Evolutionary conservation across 2,329 filamentous ascomycete species (phyloP), one percentile per base, ranked within the genome.

Genomic region (Aspergillus sp.): DNA sequence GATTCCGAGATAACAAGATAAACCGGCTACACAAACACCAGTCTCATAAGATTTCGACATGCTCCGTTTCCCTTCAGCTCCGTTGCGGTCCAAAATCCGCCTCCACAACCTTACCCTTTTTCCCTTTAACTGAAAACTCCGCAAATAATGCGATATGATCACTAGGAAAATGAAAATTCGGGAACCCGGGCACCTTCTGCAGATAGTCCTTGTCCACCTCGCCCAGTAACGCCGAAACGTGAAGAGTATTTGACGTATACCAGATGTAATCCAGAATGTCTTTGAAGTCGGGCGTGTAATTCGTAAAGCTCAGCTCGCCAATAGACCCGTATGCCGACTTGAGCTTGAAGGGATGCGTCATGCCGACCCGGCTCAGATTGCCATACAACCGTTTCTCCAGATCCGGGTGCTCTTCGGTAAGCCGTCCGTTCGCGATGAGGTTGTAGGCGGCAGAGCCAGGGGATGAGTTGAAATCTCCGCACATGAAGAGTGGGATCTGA

Each of bases 211-310:
- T 83, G 69, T 96, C 92, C 2, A 95, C 89, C 41, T 93, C 88
- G 26, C 92, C 92, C 3, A 96, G 84, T 49, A 96, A 74, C 49
- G 88, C 88, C 16, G 90, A 86, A 20, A 95, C 88, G 67, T 94
- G 89, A 42, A 96, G 79, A 19, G 88, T 85, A 71, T 94, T 96
- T 52, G 90, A 93, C 51, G 91, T 92, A 74, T 95, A 99, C 91
- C 92, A 97, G 65, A 99, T 90, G 73, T 97, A 96, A 70, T 99
- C 94, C 60, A 99, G 88, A 52, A 95, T 89, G 56, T 91, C 92
- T 47, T 84, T 83, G 74, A 96, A 99, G n/a, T 85, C 85, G 1
- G 94, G 92, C 13, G 91, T 95, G 73, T 97, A 99, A 73, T 99
- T 99, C 44, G 94, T 99, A 71, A 96, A 99, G 4, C 85, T 85